phyloP scores from a whole-genome alignment of 441 rosid species.

The Mallotus repandus region DNA sequence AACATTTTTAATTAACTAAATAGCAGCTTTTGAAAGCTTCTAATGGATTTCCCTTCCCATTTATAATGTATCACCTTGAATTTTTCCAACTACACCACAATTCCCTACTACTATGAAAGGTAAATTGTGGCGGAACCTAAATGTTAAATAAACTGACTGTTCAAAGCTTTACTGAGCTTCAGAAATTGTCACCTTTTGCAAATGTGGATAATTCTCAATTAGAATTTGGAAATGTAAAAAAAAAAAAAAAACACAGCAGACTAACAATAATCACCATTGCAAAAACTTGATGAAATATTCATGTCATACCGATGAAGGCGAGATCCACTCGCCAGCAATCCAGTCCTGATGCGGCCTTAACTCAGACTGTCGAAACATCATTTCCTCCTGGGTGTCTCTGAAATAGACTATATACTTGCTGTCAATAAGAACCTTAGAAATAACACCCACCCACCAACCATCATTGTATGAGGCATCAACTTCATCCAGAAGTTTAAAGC shows the following conservation, averaged over 20 bases:
- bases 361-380: slow-evolving; percentile 52
- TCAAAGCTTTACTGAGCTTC: not conserved
- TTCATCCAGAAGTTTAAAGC: slow-evolving; percentile 54
- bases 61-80: not conserved
- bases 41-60: not conserved
- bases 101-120: not conserved
- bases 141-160: no score
- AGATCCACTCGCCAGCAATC: slow-evolving; percentile 65
- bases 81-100: not conserved
- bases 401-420: slow-evolving; percentile 56
- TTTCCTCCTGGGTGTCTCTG: slow-evolving; percentile 44
- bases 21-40: not conserved
- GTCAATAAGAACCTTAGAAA: slow-evolving; percentile 47
- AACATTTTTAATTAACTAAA: not conserved
- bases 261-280: not conserved
- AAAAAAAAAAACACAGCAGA: not conserved
- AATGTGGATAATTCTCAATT: not conserved
- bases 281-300: slow-evolving; percentile 1
- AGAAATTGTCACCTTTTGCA: no score
- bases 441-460: slow-evolving; percentile 86
- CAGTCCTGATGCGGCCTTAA: slow-evolving; percentile 77
- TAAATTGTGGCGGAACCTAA: not conserved
- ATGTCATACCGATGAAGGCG: slow-evolving; percentile 45
- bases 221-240: not conserved
- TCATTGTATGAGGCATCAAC: slow-evolving; percentile 81